Evolutionary conservation across 2,329 filamentous ascomycete species (phyloP), one percentile per base, ranked within the genome.

Genomic region (Talaromyces funiculosus): DNA sequence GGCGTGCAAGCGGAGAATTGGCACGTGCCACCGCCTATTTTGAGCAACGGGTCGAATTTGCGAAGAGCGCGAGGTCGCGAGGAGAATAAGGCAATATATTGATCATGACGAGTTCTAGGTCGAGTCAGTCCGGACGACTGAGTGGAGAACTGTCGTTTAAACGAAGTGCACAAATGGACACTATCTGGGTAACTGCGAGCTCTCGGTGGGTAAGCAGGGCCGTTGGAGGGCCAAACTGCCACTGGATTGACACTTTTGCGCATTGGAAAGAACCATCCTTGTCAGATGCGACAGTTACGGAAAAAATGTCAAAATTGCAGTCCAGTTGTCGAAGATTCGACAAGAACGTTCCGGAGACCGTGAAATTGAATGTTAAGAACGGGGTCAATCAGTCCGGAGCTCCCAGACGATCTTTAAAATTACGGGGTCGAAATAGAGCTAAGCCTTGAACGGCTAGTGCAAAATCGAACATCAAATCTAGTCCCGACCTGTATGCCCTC

Each of bases 191-290:
- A 18, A 47, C 31, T 33, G 47, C 31, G 55, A 45, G 49, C 20
- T 61, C 55, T 57, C 16, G 22, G 10, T 29, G 33, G 54, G 47
- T 49, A 58, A 35, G 31, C 45, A 58, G 60, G 31, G 49, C 57
- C 33, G 57, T 51, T 53, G 47, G 53, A 29, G 37, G 60, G 54
- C 60, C 60, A 61, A 38, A 47, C 43, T 54, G 55, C 54, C 33
- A 40, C 38, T 40, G 49, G 47, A 33, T 54, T 58, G 45, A 61
- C 49, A 33, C 57, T 47, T 40, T 43, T 33, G 18, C 47, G 54
- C 53, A 58, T 60, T 63, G 51, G 58, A 38, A 63, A 40, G 24
- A 24, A 57, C 26, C 58, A 57, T 63, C 37, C 45, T 63, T 33
- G 40, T 38, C 55, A 35, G n/a, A 20, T 20, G 12, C 2, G n/a